Evolutionary conservation across 2,329 filamentous ascomycete genomes (phyloP), one percentile per base, ranked within the genome.

Genomic region (Cytospora leucostoma): DNA sequence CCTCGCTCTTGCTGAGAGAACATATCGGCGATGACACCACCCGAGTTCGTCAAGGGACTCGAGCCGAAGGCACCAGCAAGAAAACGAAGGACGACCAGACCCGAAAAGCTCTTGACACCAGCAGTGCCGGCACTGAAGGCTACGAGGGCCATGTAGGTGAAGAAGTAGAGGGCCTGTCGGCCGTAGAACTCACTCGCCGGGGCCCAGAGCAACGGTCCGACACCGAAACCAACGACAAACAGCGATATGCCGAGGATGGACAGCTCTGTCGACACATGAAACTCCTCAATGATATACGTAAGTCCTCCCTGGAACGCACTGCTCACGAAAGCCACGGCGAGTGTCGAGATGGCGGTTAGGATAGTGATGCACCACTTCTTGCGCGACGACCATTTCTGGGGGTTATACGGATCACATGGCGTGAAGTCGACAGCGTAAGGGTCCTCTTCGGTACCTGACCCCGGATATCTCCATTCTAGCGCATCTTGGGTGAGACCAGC

Each of bases 341-440:
- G 80, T 1, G 88, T 89, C 15, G 89, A 85, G 34, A 89, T 69
- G 13, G 89, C 88, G 62, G 88, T 84, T 49, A 88, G 72, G 59
- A 84, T 71, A 1, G 87, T 89, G 67, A 89, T 84, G 35, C 73
- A 71, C 89, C 89, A 92, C 76, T 91, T 91, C 74, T 82, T 83
- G 34, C 70, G 61, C 2, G 70, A 64, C 11, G 81, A 75, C 69
- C 86, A 90, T 56, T 78, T 77, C 80, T 88, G 83, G 0, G 89
- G 88, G 73, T 92, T 89, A 67, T 85, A 83, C 11, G 83, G 82
- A 72, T 93, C 90, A 59, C 85, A 74, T 19, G 84, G 82, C 27
- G 91, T 82, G 76, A 88, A 93, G 61, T 85, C 83, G 67, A 92
- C 88, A 37, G 87, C 75, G 67, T 84, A 92, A 1, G 90, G 90